Evolutionary conservation across 495 filamentous ascomycete species (phyloP).

Genomic region (Neurospora hispaniola): DNA sequence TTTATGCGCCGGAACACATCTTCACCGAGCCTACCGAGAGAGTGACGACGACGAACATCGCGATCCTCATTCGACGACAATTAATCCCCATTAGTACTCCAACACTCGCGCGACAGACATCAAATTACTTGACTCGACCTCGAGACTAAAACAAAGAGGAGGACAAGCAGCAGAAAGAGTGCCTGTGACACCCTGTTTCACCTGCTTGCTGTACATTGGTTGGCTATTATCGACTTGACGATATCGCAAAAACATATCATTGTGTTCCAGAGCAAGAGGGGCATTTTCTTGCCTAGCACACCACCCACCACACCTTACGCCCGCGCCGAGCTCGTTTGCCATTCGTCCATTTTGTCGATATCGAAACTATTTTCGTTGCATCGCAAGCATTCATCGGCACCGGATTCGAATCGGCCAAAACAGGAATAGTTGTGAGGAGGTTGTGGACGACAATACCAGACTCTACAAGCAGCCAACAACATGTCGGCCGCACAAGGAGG

Average conservation of each 20-base stretch:
- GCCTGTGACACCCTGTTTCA: not conserved
- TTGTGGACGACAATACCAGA: not conserved
- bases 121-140: not conserved
- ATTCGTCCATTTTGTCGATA: not conserved
- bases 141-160: not conserved
- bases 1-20: not conserved
- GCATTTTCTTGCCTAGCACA: not conserved
- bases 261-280: not conserved
- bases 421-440: not conserved
- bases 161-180: not conserved
- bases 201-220: not conserved
- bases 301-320: not conserved
- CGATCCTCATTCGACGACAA: not conserved
- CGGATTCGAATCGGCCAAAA: not conserved
- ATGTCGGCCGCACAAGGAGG: conserved; percentile 65
- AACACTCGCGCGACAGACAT: not conserved
- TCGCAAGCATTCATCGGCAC: not conserved
- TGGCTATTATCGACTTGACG: not conserved
- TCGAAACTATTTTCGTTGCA: not conserved
- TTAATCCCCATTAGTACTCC: not conserved
- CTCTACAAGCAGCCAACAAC: conserved; percentile 28
- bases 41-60: not conserved
- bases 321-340: not conserved
- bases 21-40: not conserved
- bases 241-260: not conserved